Base-by-base conservation (phyloP, 1,139 yeast species). In the Suhomyces bribrorum region DNA sequence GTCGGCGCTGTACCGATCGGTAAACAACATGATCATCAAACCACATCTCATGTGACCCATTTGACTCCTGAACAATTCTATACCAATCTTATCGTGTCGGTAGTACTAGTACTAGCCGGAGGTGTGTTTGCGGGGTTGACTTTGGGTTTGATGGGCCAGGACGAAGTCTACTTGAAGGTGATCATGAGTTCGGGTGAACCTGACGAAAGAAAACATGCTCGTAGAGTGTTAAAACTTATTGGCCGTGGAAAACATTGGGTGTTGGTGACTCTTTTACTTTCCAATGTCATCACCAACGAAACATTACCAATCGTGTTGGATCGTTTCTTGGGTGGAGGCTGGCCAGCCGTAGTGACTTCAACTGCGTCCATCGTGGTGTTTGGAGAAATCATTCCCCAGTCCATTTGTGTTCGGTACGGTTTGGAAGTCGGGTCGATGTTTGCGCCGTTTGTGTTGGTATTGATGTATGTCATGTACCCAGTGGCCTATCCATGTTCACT, bases 61-160 rank as follows among this genome's bases (percentile, higher is more conserved):
- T 56, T 70, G 64, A 56, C 74, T 2, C 52, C 64, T 5, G 66
- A 66, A 43, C 62, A 76, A 44, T 80, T 79, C 50, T 79, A 78
- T 64, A 46, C 73, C 38, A 77, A 82, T 53, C 61, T 83, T 53
- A 46, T 75, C 27, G 67, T 86, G 3, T 85, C 96, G 0, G 77
- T 75, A 3, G 52, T 75, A 17, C 73, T 92, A 26, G 97, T 92
- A 2, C 59, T 92, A 29, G 75, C 89, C 4, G 98, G 98, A 36
- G 98, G 98, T 48, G 86, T 89, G 11, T 92, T 92, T 69, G 97
- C 98, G 2, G 98, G 97, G 7, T 70, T 92, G 37, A 92, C 98
- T 16, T 73, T 92, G 40, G 97, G 95, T 2, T 75, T 92, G 23
- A 92, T 92, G 98, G 97, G 97, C 46, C 97, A 90, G 63, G 97